A percentile compares a stretch with the other conserved stretches of the same genome.
These are phyloP conservation scores for Naematelia aurantialba DNA, from an alignment of 768 basidiomycete genomes.

Conservation along the genomic window DNA sequence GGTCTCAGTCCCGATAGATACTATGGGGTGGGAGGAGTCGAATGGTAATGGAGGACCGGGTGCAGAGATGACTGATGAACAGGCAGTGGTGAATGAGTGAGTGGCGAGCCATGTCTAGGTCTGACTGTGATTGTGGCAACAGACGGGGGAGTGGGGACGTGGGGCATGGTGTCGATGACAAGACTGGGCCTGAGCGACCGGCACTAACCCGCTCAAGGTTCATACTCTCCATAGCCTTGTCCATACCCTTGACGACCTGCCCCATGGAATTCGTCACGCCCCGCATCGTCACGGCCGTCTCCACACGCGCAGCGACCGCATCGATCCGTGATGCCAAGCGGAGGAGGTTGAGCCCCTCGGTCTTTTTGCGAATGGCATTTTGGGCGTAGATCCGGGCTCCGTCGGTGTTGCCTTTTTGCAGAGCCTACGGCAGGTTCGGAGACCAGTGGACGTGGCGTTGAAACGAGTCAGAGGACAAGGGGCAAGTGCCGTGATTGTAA, in stretches of 20 bases:
- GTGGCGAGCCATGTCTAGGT: no score
- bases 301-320: constrained; percentile 91
- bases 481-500: no score
- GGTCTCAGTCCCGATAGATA: neutral
- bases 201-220: constrained; percentile 83
- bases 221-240: constrained; percentile 98
- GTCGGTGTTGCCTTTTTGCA: constrained; percentile 93
- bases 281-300: constrained; percentile 97
- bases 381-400: constrained; percentile 97
- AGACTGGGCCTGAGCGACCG: no score
- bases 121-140: no score
- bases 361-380: constrained; percentile 98
- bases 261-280: constrained; percentile 91
- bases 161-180: no score
- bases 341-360: constrained; percentile 83
- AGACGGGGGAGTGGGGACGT: no score
- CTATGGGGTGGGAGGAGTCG: neutral
- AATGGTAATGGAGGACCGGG: neutral
- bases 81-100: neutral
- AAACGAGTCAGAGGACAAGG: neutral
- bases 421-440: constrained; percentile 59
- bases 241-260: constrained; percentile 94
- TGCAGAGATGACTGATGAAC: neutral
- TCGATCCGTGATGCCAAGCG: constrained; percentile 88
- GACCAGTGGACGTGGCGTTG: neutral